Evolutionary conservation across 202 grass and related monocot genomes (phyloP), one percentile per base, ranked within the genome.

Genomic region (Zoysia matrella): DNA sequence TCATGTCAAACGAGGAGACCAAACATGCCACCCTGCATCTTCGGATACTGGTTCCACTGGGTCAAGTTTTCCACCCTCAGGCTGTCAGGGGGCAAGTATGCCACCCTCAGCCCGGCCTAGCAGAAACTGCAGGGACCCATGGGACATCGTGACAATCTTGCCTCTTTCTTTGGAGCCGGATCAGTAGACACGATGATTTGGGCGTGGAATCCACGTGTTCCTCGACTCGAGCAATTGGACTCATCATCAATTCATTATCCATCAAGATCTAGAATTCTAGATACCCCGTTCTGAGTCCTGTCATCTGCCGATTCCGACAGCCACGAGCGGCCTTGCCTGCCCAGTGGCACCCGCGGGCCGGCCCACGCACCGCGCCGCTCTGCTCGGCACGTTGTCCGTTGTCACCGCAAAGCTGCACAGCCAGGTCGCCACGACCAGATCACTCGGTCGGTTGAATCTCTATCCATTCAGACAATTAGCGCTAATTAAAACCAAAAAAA

Each of bases 371-470:
- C 50, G 51, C 18, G n/a, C 16, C 41, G 66, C 22, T 43, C 54
- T 48, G 7, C 75, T 14, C 12, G 69, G 55, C 76, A 74, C 86
- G 52, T 52, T 69, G 60, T 72, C 73, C 50, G 10, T 36, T 64
- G 50, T 36, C n/a, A 13, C 56, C 22, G 40, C 42, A 7, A 67
- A 18, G 44, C 76, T 11, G 75, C 75, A 30, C 55, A 71, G 41
- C 30, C 71, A 30, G 22, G 22, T 30, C 22, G 57, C 55, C 54
- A 68, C 44, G 67, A 39, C 76, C 56, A 42, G 65, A 75, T 85
- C 82, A 47, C 74, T 30, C 22, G 22, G 65, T 74, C 65, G 64
- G 71, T 41, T 11, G 57, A 41, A 60, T 80, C 66, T 63, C 60
- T 15, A 63, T 63, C 22, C 16, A 2, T 62, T 62, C 22, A 11